Conservation (phyloP, 257 asterid species). For the Solanum gandarillasii region DNA sequence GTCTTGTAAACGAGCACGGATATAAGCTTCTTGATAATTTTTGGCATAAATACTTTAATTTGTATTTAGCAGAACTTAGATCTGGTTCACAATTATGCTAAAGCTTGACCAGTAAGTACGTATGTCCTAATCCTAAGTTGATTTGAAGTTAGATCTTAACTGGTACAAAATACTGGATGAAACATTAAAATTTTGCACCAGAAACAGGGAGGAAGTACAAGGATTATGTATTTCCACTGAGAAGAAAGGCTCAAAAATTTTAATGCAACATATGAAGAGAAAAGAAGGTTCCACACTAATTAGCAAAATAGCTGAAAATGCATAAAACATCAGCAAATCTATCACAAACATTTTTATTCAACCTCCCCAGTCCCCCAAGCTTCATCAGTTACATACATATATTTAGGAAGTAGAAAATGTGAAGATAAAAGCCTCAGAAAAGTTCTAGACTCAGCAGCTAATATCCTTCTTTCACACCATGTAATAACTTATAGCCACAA, state of each 20-base stretch:
- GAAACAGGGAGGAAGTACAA: not conserved
- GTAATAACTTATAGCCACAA: not conserved
- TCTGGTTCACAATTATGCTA: not conserved
- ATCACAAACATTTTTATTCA: not conserved
- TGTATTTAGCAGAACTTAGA: not conserved
- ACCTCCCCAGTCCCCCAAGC: not conserved
- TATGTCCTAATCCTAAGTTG: not conserved
- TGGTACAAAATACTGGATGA: not conserved
- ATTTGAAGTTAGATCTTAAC: not conserved
- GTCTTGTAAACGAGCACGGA: not conserved
- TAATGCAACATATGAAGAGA: not conserved
- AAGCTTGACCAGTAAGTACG: not conserved
- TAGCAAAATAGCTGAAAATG: not conserved
- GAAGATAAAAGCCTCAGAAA: not conserved
- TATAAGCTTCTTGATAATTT: not conserved
- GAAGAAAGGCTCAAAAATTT: not conserved
- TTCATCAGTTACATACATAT: not conserved
- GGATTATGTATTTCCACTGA: not conserved
- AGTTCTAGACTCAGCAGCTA: not conserved
- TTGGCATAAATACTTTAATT: not conserved
- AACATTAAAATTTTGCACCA: not conserved
- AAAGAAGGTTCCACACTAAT: not conserved
- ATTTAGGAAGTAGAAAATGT: not conserved
- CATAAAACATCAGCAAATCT: not conserved
- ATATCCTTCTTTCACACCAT: not conserved